Base-by-base conservation (phyloP, 176 grass and related monocot species). In the Aegilops speltoides region DNA sequence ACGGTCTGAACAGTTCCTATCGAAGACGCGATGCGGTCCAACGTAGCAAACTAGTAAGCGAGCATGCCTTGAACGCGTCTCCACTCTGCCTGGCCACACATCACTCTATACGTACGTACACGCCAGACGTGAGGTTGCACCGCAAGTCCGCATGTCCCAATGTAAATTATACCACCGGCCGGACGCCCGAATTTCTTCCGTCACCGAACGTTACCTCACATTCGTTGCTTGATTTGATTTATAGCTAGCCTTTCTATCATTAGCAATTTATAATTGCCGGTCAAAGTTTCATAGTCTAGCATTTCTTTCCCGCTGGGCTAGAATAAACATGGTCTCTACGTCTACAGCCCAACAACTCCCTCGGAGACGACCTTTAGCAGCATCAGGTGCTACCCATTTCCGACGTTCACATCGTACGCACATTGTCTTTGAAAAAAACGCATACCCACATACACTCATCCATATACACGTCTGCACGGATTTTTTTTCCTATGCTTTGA, bases 11-110 rank as follows among this genome's bases (percentile, higher is more conserved):
- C 19, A 76, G 80, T 16, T 56, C 34, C 13, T 4, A 14, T 48
- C 26, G 23, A 43, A 32, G 19, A 75, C 9, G 23, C 36, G 29
- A 16, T 14, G 19, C 48, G 62, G 41, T 43, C 41, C 41, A 43
- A 43, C 41, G 41, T 43, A 10, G 10, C 10, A 41, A 41, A 41
- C 40, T 10, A 41, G 41, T 15, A 3, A 73, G 34, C 70, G 5
- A 19, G 77, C 33, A 8, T 59, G 46, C 2, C 69, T 63, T 90
- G 83, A 78, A 86, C 72, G 68, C 77, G 43, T 81, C 87, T 56
- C 41, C 20, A 67, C n/a, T 43, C 81, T 10, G 7, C 33, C 57
- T 62, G 29, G 3, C 14, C 2, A 31, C 26, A 10, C 33, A 11
- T 61, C 56, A 5, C 22, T 22, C 12, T 14, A 38, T 10, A 40